phyloP scores from a whole-genome alignment of 805 yeast genomes.

The Candida chauliodis region DNA sequence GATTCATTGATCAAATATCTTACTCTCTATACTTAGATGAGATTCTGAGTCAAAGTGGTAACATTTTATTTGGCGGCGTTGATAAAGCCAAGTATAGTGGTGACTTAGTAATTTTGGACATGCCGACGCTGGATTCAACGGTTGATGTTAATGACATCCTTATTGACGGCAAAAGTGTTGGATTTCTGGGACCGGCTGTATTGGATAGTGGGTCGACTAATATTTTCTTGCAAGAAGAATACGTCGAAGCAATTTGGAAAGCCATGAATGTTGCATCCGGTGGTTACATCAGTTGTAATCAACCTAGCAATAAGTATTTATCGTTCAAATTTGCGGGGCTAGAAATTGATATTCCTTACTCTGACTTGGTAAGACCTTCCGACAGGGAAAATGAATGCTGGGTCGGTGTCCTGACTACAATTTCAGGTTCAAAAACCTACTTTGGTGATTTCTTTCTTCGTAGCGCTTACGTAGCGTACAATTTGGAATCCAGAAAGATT shows the following conservation, averaged over 20 bases:
- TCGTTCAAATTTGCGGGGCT: constrained; percentile 38
- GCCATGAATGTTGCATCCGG: not conserved
- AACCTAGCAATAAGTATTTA: constrained; percentile 23
- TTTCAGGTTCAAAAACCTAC: not conserved
- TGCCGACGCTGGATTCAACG: not conserved
- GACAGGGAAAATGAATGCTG: constrained; percentile 30
- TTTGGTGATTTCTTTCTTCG: constrained; percentile 8
- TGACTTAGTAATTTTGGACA: constrained; percentile 11
- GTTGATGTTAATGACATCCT: constrained; percentile 1
- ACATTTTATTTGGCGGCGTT: constrained; percentile 25
- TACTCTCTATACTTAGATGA: constrained; percentile 30
- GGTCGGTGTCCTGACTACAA: constrained; percentile 37
- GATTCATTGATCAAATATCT: constrained; percentile 25
- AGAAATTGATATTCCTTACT: constrained; percentile 12
- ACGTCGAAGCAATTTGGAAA: not conserved
- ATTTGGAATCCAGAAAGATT: constrained; percentile 3
- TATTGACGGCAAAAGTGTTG: not conserved
- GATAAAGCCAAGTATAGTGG: constrained; percentile 25
- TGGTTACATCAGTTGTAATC: constrained; percentile 31
- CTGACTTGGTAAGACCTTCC: constrained; percentile 11
- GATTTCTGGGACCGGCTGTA: constrained; percentile 22
- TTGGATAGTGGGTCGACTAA: constrained; percentile 61
- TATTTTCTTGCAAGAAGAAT: constrained; percentile 37
- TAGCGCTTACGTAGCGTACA: constrained; percentile 6
- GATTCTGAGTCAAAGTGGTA: constrained; percentile 13